Conservation (phyloP, 805 yeast species). For the Nakazawaea wickerhamii region DNA sequence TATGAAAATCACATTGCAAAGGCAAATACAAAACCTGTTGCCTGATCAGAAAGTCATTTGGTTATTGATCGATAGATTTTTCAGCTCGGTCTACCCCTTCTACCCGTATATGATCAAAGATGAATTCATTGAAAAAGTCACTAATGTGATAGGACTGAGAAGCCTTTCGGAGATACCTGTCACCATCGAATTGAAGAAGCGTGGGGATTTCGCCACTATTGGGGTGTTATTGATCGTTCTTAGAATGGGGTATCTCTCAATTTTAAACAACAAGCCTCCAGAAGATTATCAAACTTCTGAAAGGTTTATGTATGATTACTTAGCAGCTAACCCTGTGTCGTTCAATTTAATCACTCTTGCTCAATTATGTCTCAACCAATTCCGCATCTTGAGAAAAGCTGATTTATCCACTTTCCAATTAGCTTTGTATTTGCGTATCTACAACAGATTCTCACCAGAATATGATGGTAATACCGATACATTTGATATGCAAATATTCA, state of each 20-base stretch:
- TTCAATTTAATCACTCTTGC: conserved; percentile 34
- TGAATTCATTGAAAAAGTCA: conserved; percentile 26
- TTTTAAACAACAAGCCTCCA: conserved; percentile 23
- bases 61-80: conserved; percentile 39
- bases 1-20: conserved; percentile 29
- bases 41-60: conserved; percentile 42
- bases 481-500: conserved; percentile 33
- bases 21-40: conserved; percentile 31
- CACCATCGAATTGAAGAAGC: conserved; percentile 27
- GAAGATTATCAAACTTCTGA: conserved; percentile 19
- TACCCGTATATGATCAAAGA: conserved; percentile 41
- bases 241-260: conserved; percentile 36
- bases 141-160: conserved; percentile 31
- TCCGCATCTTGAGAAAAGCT: conserved; percentile 32
- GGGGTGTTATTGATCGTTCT: conserved; percentile 36
- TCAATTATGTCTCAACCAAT: conserved; percentile 32
- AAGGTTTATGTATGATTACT: conserved; percentile 20
- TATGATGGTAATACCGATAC: conserved; percentile 43
- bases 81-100: conserved; percentile 39
- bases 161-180: conserved; percentile 21
- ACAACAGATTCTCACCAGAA: conserved; percentile 40
- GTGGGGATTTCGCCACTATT: conserved; percentile 34
- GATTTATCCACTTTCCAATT: conserved; percentile 38
- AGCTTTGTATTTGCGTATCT: conserved; percentile 34
- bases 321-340: conserved; percentile 34